Percentiles rank a stretch among this genome's conserved stretches.
phyloP scores from a whole-genome alignment of 2,329 filamentous ascomycete genomes.

The Penicillium digitatum region DNA sequence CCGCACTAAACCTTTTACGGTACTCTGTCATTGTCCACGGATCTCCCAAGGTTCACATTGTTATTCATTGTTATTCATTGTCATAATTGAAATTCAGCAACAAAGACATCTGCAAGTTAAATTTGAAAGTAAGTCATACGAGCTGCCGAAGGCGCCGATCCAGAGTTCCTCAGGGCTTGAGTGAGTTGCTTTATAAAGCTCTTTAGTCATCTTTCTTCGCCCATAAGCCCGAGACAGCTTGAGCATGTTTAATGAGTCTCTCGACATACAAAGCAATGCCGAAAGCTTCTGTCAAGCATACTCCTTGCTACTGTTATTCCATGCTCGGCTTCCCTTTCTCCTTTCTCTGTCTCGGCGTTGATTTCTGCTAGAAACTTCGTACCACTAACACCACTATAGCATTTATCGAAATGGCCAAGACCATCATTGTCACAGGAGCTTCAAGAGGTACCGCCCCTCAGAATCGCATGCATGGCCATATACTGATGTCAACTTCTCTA shows the following conservation, averaged over 20 bases:
- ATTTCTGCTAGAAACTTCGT: background rate
- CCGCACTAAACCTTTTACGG: constrained; percentile 9
- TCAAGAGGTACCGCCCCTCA: constrained; percentile 49
- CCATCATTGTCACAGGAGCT: constrained; percentile 66
- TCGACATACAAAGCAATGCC: background rate
- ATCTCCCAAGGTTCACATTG: background rate
- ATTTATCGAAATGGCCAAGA: constrained; percentile 52
- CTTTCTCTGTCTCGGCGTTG: background rate
- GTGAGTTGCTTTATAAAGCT: background rate
- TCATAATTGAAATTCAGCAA: background rate
- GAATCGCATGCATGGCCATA: background rate
- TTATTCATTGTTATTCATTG: background rate
- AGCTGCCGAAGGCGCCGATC: no score
- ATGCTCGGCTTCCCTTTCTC: no score
- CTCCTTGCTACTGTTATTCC: background rate
- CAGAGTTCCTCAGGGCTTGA: background rate
- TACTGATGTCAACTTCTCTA: constrained; percentile 23
- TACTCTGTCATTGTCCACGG: background rate
- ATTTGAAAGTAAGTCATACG: background rate
- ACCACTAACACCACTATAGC: constrained; percentile 7
- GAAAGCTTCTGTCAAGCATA: background rate
- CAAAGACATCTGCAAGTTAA: background rate
- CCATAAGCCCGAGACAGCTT: background rate
- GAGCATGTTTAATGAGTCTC: background rate
- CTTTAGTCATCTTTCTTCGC: background rate